Percentiles rank a stretch among this genome's conserved stretches.
Conservation (phyloP, 176 grass and related monocot genomes). For the Oryza rufipogon region DNA sequence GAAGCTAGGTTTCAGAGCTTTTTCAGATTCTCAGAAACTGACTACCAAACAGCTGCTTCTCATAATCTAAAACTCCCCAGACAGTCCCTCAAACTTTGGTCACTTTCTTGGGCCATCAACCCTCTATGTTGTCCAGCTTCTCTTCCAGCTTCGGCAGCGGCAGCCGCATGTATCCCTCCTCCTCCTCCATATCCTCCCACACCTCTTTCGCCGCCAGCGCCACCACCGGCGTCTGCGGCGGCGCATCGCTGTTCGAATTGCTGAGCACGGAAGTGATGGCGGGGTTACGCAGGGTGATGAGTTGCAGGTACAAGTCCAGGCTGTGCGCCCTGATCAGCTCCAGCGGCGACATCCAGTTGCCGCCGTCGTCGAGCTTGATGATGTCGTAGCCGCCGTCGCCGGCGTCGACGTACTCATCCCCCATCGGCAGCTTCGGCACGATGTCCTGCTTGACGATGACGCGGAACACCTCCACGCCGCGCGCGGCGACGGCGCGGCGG, state of each 20-base stretch:
- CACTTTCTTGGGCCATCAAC: too few species aligned
- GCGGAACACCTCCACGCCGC: conserved; percentile 43
- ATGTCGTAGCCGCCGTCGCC: conserved; percentile 22
- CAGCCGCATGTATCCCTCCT: too few species aligned
- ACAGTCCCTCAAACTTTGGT: too few species aligned
- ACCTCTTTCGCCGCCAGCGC: too few species aligned
- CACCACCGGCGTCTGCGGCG: not conserved
- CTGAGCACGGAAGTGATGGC: too few species aligned
- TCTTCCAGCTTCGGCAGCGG: not conserved
- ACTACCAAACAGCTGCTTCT: too few species aligned
- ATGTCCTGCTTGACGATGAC: conserved; percentile 47
- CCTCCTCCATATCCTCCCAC: too few species aligned
- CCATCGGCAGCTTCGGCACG: conserved; percentile 43
- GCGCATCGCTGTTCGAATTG: not conserved
- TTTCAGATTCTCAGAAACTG: too few species aligned
- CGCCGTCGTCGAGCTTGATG: conserved; percentile 12
- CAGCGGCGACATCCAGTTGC: not conserved
- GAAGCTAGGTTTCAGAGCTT: too few species aligned
- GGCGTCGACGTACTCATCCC: conserved; percentile 15
- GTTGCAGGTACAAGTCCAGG: conserved; percentile 47
- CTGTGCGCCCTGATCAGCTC: conserved; percentile 25
- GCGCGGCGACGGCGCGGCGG: conserved; percentile 13
- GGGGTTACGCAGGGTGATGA: conserved; percentile 12
- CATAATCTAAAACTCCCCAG: too few species aligned
- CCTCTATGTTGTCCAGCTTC: too few species aligned